These are phyloP conservation scores for Auriculariales sp. DNA, from an alignment of 768 basidiomycete species.

Conservation along the genomic window DNA sequence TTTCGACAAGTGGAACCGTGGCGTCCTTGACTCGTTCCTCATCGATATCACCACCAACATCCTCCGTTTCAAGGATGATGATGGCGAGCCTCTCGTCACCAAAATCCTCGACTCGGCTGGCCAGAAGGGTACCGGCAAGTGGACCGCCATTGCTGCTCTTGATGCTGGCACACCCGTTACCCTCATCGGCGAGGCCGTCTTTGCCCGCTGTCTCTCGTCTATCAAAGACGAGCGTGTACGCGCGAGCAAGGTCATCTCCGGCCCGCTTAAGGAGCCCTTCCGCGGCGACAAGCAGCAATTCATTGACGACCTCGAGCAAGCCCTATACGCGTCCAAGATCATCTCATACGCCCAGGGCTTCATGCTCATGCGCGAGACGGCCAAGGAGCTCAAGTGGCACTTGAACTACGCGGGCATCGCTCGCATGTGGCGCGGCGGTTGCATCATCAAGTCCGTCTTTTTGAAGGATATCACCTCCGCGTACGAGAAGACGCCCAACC, in stretches of 20 bases:
- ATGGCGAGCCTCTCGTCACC: constrained; percentile 76
- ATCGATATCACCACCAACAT: constrained; percentile 97
- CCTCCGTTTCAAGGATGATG: constrained; percentile 92
- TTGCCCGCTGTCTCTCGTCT: constrained; percentile 93
- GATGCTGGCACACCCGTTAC: constrained; percentile 90
- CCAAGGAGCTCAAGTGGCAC: constrained; percentile 85
- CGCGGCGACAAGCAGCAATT: constrained; percentile 96
- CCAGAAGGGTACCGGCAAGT: constrained; percentile 99
- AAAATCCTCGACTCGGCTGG: constrained; percentile 96
- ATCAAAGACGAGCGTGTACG: constrained; percentile 92
- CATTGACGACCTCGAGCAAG: constrained; percentile 98
- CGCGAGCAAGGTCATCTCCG: constrained; percentile 81
- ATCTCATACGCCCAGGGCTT: constrained; percentile 99
- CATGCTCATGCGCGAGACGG: constrained; percentile 98
- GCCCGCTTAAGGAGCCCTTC: constrained; percentile 88
- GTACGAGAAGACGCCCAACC: constrained; percentile 66
- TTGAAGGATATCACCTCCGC: constrained; percentile 84
- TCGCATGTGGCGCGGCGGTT: constrained; percentile 98
- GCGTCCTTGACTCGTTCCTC: constrained; percentile 98
- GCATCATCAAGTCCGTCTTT: constrained; percentile 99
- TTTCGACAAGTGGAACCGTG: constrained; percentile 93
- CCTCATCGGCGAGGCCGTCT: constrained; percentile 97
- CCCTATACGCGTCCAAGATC: constrained; percentile 97
- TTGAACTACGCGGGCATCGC: constrained; percentile 98
- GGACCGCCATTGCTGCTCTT: constrained; percentile 95